These are phyloP conservation scores for Juncus inflexus DNA, from an alignment of 176 grass and related monocot genomes.

Conservation along the genomic window DNA sequence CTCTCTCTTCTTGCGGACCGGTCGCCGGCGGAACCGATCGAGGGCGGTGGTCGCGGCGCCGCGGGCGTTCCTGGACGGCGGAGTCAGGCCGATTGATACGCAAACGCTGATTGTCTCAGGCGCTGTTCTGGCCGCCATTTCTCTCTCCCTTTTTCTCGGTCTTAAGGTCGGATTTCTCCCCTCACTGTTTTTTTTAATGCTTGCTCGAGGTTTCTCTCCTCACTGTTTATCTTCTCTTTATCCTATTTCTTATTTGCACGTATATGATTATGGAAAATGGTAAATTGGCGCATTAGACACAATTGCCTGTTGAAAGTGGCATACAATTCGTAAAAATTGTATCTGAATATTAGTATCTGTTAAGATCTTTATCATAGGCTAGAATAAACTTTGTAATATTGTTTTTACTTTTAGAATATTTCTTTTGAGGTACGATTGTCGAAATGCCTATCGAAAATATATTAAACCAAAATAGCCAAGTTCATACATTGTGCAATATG, in stretches of 20 bases:
- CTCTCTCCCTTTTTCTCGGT: constrained; percentile 64
- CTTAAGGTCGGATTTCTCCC: constrained; percentile 45
- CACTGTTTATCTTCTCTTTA: background rate
- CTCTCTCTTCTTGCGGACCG: constrained; percentile 9
- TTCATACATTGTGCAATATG: too few relatives aligned
- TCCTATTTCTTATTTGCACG: background rate
- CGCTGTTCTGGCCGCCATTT: constrained; percentile 53
- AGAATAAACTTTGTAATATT: too few relatives aligned
- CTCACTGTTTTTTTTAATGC: background rate
- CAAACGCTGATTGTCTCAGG: constrained; percentile 65
- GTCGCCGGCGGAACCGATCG: background rate
- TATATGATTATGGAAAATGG: background rate
- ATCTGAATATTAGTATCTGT: too few relatives aligned
- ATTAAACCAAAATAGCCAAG: too few relatives aligned
- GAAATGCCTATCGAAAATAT: too few relatives aligned
- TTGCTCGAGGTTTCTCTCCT: background rate
- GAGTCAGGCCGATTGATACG: constrained; percentile 54
- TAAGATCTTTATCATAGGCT: too few relatives aligned
- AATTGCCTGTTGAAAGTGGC: too few relatives aligned
- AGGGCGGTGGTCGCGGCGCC: background rate
- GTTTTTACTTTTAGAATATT: too few relatives aligned
- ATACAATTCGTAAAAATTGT: too few relatives aligned
- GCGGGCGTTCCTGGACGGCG: constrained; percentile 31
- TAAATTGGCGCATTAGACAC: too few relatives aligned
- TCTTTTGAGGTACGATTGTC: too few relatives aligned